Evolutionary conservation across 805 yeast genomes (phyloP), one percentile per base, ranked within the genome.

Genomic region (Brettanomyces anomalus): DNA sequence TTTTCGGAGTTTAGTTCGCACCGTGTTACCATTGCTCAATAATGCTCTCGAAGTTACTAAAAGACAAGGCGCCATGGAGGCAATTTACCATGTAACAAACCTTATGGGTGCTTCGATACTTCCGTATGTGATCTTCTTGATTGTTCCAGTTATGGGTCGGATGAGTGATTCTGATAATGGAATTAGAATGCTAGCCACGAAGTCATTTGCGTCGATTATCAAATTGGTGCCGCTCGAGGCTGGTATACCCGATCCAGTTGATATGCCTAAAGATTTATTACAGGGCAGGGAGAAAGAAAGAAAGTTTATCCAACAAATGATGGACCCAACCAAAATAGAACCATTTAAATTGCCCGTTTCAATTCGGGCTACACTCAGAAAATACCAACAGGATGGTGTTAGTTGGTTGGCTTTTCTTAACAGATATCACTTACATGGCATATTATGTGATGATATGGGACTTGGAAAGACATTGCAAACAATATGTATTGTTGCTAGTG

Each of bases 381-480:
- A 85, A 49, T 93, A 93, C 58, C 99, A 93, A 65, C 97, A 93
- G 60, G 97, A 93, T 47, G 99, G 99, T 62, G 94, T 93, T 33
- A 93, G 90, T 60, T 93, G 99, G 99, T 70, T 93, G 42, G 96
- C 96, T 7, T 93, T 93, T 57, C 72, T 93, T 55, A 93, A 93
- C 66, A 85, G 85, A 55, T 93, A 93, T 58, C 96, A 90, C 61
- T 68, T 93, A 42, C 99, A 93, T 65, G 99, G 99, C 42, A 90
- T 93, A 55, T 69, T 93, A 39, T 93, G 98, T 77, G 99, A 93
- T 61, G 99, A 93, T 77, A 93, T 93, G 99, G 99, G 99, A 5
- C 71, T 93, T 26, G 99, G 99, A 41, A 93, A 93, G 60, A 93
- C 99, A 0, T 70, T 93, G 46, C 99, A 93, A 63, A 89, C 98